phyloP scores from a whole-genome alignment of 1,284 basidiomycete species.

The Trametes polyzona region DNA sequence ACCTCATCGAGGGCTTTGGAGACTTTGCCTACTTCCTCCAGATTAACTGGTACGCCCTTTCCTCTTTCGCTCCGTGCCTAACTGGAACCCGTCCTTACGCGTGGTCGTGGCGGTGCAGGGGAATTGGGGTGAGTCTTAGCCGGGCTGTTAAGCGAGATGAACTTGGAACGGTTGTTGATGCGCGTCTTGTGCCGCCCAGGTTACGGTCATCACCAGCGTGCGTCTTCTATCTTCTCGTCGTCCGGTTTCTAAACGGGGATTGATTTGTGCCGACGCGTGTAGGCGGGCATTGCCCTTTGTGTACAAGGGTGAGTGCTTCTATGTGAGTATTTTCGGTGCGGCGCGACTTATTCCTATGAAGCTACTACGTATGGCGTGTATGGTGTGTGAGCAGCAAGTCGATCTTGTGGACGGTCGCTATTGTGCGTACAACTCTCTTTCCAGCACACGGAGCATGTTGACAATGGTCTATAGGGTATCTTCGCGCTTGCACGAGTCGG shows the following conservation, averaged over 20 bases:
- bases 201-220: constrained; percentile 8
- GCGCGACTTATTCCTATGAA: not conserved
- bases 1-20: constrained; percentile 20
- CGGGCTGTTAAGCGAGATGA: constrained; percentile 1
- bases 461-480: not conserved
- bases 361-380: constrained; percentile 8
- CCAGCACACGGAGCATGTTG: not conserved
- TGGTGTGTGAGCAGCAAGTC: constrained; percentile 11
- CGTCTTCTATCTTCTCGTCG: not conserved
- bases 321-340: no score
- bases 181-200: not conserved
- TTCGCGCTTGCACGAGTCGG: constrained; percentile 1
- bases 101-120: constrained; percentile 6
- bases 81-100: not conserved
- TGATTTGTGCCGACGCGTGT: not conserved
- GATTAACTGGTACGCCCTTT: constrained; percentile 19
- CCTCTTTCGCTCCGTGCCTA: not conserved
- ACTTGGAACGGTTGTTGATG: constrained; percentile 1
- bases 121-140: constrained; percentile 8
- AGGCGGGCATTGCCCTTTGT: constrained; percentile 9
- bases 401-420: not conserved
- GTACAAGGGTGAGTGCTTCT: constrained; percentile 3
- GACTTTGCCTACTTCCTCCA: constrained; percentile 4
- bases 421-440: not conserved
- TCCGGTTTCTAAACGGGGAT: not conserved